Evolutionary conservation across 306 rosid species (phyloP).

Genomic region (Rosa lucieae): DNA sequence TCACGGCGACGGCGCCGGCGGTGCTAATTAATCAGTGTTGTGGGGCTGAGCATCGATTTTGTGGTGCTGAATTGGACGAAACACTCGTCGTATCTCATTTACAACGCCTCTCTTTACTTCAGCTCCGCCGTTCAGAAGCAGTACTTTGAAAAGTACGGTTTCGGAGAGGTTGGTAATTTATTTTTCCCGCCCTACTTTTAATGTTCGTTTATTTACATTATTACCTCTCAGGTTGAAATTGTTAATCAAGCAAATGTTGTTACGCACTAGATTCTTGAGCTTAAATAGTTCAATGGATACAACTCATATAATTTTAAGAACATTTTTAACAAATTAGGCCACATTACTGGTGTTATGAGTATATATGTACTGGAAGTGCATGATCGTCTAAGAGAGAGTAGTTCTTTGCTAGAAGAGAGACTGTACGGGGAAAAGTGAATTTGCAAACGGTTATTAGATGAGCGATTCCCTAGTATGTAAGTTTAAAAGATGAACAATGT

Average conservation of each 20-base stretch:
- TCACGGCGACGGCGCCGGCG: background rate
- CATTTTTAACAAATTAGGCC: no score
- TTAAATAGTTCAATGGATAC: no score
- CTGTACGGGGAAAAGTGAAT: no score
- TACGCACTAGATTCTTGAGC: no score
- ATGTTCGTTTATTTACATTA: background rate
- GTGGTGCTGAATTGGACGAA: conserved; percentile 76
- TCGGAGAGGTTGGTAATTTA: conserved; percentile 47
- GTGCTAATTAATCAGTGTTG: conserved; percentile 40
- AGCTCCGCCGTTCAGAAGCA: conserved; percentile 67
- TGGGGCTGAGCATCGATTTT: conserved; percentile 83
- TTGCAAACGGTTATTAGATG: no score
- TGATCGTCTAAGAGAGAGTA: no score
- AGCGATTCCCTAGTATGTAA: no score
- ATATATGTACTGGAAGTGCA: no score
- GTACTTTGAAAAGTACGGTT: conserved; percentile 65
- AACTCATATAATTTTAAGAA: no score
- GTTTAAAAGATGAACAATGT: background rate
- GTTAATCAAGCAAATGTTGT: background rate
- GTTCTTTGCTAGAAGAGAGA: no score
- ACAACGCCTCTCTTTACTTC: conserved; percentile 79
- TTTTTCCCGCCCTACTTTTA: background rate
- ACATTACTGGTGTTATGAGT: no score
- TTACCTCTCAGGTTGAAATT: background rate
- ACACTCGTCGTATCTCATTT: conserved; percentile 74